Evolutionary conservation across 176 grass and related monocot species (phyloP).

Genomic region (Guadua angustifolia): DNA sequence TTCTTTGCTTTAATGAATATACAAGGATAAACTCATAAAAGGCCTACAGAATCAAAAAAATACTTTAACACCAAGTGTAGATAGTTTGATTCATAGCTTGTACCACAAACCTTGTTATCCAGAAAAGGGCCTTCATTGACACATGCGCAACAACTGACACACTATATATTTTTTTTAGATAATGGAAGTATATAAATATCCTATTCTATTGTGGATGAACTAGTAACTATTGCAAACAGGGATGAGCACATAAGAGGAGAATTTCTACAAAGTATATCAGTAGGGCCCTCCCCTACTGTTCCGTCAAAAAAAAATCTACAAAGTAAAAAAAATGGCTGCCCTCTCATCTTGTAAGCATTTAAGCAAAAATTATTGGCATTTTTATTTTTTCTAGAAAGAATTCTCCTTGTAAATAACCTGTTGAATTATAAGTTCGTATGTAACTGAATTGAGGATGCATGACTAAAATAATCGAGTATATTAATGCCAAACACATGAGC

Average conservation of each 20-base stretch:
- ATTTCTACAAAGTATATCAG: background rate
- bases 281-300: too few species aligned
- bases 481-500: background rate
- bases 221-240: background rate
- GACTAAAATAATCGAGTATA: slow-evolving; percentile 25
- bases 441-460: background rate
- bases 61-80: background rate
- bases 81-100: slow-evolving; percentile 2
- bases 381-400: background rate
- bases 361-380: background rate
- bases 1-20: slow-evolving; percentile 39
- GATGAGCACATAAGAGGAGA: background rate
- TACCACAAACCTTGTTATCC: slow-evolving; percentile 4
- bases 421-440: background rate
- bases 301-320: background rate
- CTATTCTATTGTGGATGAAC: background rate
- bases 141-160: slow-evolving; percentile 15
- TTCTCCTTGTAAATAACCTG: background rate
- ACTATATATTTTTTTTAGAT: too few species aligned
- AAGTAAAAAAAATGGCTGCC: background rate
- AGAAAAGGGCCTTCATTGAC: slow-evolving; percentile 28
- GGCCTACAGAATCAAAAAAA: slow-evolving; percentile 25
- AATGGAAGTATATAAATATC: too few species aligned
- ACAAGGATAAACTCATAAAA: slow-evolving; percentile 1
- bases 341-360: background rate